Percentiles rank a stretch among this genome's conserved stretches.
phyloP scores from a whole-genome alignment of 2,329 filamentous ascomycete species.

The Epichloe uncinata region DNA sequence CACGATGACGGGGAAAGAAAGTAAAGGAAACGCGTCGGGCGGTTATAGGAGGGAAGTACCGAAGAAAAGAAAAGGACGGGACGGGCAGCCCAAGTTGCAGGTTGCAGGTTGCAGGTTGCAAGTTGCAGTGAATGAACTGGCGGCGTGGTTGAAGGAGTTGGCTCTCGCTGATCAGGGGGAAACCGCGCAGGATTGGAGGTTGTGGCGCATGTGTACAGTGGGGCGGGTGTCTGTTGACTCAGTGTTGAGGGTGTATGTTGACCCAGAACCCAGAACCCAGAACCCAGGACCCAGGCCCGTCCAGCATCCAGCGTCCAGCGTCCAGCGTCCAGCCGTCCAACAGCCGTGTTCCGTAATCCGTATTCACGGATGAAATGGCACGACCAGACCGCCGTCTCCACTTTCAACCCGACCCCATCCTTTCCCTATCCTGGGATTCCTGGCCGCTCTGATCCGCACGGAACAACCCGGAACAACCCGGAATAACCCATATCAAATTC shows the following conservation, averaged over 20 bases:
- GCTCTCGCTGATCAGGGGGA: background rate
- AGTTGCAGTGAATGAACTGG: background rate
- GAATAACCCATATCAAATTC: too few species aligned
- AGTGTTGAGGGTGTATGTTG: background rate
- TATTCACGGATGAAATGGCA: too few species aligned
- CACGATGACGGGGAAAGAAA: background rate
- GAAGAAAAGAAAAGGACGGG: background rate
- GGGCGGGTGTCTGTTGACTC: too few species aligned
- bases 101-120: background rate
- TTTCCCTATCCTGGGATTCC: too few species aligned
- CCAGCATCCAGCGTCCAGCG: too few species aligned
- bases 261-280: too few species aligned
- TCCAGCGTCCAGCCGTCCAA: too few species aligned
- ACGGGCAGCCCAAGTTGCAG: background rate
- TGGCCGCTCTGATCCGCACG: too few species aligned
- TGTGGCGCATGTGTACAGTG: background rate
- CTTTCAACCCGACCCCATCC: too few species aligned
- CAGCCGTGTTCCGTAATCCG: too few species aligned
- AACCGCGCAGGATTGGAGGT: slow-evolving; percentile 1
- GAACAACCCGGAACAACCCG: too few species aligned
- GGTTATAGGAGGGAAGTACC: background rate
- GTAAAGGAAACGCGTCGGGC: background rate
- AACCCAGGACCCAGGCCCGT: background rate
- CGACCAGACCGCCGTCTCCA: too few species aligned
- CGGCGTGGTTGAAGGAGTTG: slow-evolving; percentile 1